These are phyloP conservation scores for Plenodomus biglobosus DNA, from an alignment of 2,329 filamentous ascomycete genomes.

Conservation along the genomic window DNA sequence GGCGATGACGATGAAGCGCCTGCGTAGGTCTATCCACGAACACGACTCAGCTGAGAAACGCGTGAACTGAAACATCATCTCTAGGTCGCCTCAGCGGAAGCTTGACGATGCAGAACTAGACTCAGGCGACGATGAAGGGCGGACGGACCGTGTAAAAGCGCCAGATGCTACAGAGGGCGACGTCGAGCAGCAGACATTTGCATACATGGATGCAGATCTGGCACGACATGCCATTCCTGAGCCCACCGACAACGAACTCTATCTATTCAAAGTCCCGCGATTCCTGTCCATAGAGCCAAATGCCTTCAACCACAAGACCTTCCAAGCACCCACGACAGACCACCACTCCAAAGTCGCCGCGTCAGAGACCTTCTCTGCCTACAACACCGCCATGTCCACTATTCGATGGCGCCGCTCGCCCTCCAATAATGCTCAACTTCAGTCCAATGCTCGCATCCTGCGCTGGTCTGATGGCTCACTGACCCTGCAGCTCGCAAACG, in stretches of 20 bases:
- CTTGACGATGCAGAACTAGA: slow-evolving; percentile 65
- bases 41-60: background rate
- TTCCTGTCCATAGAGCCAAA: slow-evolving; percentile 72
- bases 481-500: slow-evolving; percentile 71
- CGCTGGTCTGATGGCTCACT: slow-evolving; percentile 79
- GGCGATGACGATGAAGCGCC: slow-evolving; percentile 47
- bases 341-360: slow-evolving; percentile 53
- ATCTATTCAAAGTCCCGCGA: slow-evolving; percentile 69
- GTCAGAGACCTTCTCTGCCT: slow-evolving; percentile 58
- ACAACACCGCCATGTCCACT: slow-evolving; percentile 66
- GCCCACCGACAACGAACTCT: slow-evolving; percentile 70
- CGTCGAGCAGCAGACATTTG: slow-evolving; percentile 58
- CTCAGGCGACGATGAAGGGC: slow-evolving; percentile 63
- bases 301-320: slow-evolving; percentile 66
- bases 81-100: slow-evolving; percentile 41
- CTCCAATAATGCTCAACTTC: slow-evolving; percentile 63
- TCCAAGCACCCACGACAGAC: slow-evolving; percentile 63
- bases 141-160: slow-evolving; percentile 60
- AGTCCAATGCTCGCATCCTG: slow-evolving; percentile 74
- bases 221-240: slow-evolving; percentile 71
- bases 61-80: slow-evolving; percentile 28
- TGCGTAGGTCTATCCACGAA: slow-evolving; percentile 43
- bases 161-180: slow-evolving; percentile 52
- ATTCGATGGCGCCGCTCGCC: slow-evolving; percentile 70
- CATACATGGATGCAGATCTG: slow-evolving; percentile 63